phyloP scores from a whole-genome alignment of 2,329 filamentous ascomycete species.

The Pestalotiopsis sp. region DNA sequence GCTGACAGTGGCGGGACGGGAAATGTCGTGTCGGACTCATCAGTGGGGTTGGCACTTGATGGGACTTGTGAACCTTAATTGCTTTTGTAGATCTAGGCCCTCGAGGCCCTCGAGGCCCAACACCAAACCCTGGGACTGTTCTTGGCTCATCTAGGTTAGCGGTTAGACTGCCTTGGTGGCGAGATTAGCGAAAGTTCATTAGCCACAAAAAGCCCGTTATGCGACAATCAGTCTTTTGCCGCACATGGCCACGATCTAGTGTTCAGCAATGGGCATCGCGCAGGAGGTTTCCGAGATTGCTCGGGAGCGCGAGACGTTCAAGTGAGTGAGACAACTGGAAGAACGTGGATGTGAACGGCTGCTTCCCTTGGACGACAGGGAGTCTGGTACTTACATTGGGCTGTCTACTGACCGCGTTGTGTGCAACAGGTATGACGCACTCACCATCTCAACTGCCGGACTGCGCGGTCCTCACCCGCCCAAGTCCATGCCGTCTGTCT shows the following conservation, averaged over 20 bases:
- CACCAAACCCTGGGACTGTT: not conserved
- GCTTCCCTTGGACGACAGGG: not conserved
- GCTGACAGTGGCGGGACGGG: not conserved
- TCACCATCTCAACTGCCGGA: constrained; percentile 8
- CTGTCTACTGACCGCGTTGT: not conserved
- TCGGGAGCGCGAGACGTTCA: constrained; percentile 10
- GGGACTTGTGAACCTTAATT: not conserved
- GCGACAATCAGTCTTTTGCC: not conserved
- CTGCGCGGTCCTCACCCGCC: not conserved
- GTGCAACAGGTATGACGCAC: constrained; percentile 1
- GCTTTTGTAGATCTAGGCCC: not conserved
- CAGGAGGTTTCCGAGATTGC: constrained; percentile 3
- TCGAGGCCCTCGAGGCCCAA: not conserved
- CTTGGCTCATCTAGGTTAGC: not conserved
- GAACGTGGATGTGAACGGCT: not conserved
- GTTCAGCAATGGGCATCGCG: not conserved
- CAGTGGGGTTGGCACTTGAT: not conserved
- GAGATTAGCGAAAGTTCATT: not conserved
- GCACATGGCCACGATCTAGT: not conserved
- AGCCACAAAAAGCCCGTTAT: not conserved
- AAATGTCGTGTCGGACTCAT: not conserved
- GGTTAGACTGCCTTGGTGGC: not conserved
- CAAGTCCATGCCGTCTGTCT: not conserved
- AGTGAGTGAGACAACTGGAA: not conserved
- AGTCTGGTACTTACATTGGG: not conserved